Percentiles rank a stretch among this genome's conserved stretches.
Conservation (phyloP, 352 stramenopile species). For the Phytophthora uliginosa region DNA sequence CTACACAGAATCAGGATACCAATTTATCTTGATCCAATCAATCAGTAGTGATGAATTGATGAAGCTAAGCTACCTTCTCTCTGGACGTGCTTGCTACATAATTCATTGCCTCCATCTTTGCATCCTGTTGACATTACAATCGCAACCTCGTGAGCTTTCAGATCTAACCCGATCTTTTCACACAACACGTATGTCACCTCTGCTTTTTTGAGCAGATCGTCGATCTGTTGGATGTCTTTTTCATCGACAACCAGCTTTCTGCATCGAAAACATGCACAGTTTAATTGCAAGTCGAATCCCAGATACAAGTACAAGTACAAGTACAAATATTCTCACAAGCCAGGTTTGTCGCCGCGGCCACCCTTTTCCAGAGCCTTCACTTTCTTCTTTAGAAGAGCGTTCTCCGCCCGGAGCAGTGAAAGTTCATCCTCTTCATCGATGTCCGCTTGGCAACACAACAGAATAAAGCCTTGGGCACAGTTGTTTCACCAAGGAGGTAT, state of each 20-base stretch:
- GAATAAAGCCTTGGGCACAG: background rate
- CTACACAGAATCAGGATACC: slow-evolving; percentile 28
- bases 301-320: background rate
- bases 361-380: slow-evolving; percentile 71
- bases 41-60: background rate
- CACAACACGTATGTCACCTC: slow-evolving; percentile 34
- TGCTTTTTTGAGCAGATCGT: slow-evolving; percentile 81
- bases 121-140: slow-evolving; percentile 41
- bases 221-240: slow-evolving; percentile 74
- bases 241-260: slow-evolving; percentile 69
- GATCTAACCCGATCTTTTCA: background rate
- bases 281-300: background rate
- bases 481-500: background rate
- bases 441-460: slow-evolving; percentile 11
- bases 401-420: slow-evolving; percentile 65
- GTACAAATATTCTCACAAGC: slow-evolving; percentile 32
- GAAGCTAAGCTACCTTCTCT: slow-evolving; percentile 64
- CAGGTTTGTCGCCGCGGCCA: slow-evolving; percentile 53
- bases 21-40: background rate
- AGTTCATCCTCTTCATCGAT: slow-evolving; percentile 53
- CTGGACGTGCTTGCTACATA: slow-evolving; percentile 79
- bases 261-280: background rate
- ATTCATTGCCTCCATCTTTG: slow-evolving; percentile 79
- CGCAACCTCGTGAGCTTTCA: background rate
- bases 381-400: slow-evolving; percentile 76